These are phyloP conservation scores for Pseudomassariella vexata DNA, from an alignment of 2,329 filamentous ascomycete genomes.

Conservation along the genomic window DNA sequence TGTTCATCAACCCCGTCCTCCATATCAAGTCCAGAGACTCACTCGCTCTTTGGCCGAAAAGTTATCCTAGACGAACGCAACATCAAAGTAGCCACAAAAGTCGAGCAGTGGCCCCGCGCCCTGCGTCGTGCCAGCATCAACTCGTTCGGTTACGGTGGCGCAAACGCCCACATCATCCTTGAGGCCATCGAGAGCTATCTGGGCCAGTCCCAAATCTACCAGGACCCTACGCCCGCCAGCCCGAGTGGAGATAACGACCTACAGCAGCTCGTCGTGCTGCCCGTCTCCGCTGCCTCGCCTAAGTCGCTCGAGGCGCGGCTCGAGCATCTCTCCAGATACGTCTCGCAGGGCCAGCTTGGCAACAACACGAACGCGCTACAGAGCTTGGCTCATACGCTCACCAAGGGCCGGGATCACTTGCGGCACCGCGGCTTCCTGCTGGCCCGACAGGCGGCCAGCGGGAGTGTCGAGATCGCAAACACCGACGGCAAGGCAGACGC, in stretches of 20 bases:
- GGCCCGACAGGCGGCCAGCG: slow-evolving; percentile 47
- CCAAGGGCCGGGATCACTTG: too few relatives aligned
- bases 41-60: too few relatives aligned
- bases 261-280: neutral
- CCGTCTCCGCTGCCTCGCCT: neutral
- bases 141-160: slow-evolving; percentile 3
- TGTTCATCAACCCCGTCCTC: too few relatives aligned
- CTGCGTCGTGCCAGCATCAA: slow-evolving; percentile 2
- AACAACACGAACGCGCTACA: neutral
- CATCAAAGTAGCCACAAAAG: too few relatives aligned
- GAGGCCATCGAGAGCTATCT: neutral
- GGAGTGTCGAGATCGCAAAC: too few relatives aligned
- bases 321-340: neutral
- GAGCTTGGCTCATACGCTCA: neutral
- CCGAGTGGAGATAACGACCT: too few relatives aligned
- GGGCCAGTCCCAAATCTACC: too few relatives aligned
- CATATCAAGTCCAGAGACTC: too few relatives aligned
- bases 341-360: neutral
- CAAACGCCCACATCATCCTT: too few relatives aligned
- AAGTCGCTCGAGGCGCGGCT: slow-evolving; percentile 1
- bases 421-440: slow-evolving; percentile 53
- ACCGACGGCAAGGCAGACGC: too few relatives aligned
- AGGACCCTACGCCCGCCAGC: too few relatives aligned
- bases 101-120: neutral
- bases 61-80: too few relatives aligned